phyloP scores from a whole-genome alignment of 2,329 filamentous ascomycete genomes.

The Colletotrichum salicis region DNA sequence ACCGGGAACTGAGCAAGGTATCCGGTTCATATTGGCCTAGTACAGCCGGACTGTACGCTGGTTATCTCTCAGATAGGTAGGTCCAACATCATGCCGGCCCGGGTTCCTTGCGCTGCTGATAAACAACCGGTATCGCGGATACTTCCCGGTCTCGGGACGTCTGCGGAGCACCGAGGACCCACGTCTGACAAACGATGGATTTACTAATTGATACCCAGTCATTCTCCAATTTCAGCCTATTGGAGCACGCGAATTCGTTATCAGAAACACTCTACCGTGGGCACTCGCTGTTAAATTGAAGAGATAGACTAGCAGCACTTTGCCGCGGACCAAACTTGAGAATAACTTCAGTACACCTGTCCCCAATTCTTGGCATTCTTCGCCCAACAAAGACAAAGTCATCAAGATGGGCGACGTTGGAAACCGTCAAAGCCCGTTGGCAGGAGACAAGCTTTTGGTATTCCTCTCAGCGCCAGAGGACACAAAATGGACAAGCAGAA shows the following conservation, averaged over 20 bases:
- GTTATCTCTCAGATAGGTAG: not conserved
- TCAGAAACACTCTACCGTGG: not conserved
- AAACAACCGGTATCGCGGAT: constrained; percentile 1
- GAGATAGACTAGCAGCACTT: not conserved
- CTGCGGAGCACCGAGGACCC: not conserved
- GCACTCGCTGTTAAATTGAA: not conserved
- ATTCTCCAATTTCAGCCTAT: not conserved
- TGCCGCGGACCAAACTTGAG: not conserved
- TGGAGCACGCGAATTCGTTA: not conserved
- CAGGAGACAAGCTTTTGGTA: constrained; percentile 53
- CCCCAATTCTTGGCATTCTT: not conserved
- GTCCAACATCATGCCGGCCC: not conserved
- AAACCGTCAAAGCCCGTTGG: constrained; percentile 37
- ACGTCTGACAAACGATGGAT: not conserved
- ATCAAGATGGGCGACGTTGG: constrained; percentile 17
- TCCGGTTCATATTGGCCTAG: not conserved
- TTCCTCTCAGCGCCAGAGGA: constrained; percentile 46
- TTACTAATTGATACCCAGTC: not conserved
- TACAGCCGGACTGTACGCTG: not conserved
- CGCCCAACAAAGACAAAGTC: not conserved
- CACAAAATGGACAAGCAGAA: constrained; percentile 47
- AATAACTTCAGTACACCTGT: not conserved
- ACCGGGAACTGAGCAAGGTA: not conserved
- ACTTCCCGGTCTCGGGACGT: constrained; percentile 5
- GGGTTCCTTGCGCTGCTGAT: not conserved